Evolutionary conservation across 352 stramenopile genomes (phyloP).

Genomic region (Thalassiosira livingstoniorum): DNA sequence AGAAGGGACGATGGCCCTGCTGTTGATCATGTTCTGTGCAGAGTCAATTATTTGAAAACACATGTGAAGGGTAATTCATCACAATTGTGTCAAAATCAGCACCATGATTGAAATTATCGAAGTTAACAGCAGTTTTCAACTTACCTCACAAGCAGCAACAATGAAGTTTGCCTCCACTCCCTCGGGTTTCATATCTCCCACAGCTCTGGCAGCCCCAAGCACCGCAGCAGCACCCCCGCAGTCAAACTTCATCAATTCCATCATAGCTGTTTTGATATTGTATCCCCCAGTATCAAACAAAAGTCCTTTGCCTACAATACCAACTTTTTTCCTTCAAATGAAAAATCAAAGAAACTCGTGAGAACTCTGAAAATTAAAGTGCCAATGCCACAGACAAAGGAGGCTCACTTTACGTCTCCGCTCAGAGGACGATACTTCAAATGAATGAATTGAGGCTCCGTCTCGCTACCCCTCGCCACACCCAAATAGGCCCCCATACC

Average conservation of each 20-base stretch:
- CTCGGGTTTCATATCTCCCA: conserved; percentile 72
- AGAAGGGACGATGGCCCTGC: conserved; percentile 81
- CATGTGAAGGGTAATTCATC: background rate
- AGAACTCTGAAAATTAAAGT: background rate
- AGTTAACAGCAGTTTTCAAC: background rate
- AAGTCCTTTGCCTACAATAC: conserved; percentile 88
- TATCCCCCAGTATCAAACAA: conserved; percentile 90
- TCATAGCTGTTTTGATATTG: conserved; percentile 90
- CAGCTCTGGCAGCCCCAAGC: conserved; percentile 85
- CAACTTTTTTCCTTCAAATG: conserved; percentile 79
- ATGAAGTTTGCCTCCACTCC: conserved; percentile 89
- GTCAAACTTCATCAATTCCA: conserved; percentile 92
- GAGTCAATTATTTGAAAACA: background rate
- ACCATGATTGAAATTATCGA: background rate
- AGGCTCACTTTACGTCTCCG: conserved; percentile 68
- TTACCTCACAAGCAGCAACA: conserved; percentile 86
- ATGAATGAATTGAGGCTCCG: conserved; percentile 90
- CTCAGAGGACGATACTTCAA: conserved; percentile 85
- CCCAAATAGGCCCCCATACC: conserved; percentile 90
- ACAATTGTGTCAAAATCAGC: background rate
- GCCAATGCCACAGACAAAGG: conserved; percentile 7
- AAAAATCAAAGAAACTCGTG: background rate
- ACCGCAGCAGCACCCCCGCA: conserved; percentile 87
- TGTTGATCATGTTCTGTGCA: conserved; percentile 85
- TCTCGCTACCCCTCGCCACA: conserved; percentile 86